Evolutionary conservation across 768 basidiomycete genomes (phyloP).

Genomic region (Tylopilus vinaceipallidus): DNA sequence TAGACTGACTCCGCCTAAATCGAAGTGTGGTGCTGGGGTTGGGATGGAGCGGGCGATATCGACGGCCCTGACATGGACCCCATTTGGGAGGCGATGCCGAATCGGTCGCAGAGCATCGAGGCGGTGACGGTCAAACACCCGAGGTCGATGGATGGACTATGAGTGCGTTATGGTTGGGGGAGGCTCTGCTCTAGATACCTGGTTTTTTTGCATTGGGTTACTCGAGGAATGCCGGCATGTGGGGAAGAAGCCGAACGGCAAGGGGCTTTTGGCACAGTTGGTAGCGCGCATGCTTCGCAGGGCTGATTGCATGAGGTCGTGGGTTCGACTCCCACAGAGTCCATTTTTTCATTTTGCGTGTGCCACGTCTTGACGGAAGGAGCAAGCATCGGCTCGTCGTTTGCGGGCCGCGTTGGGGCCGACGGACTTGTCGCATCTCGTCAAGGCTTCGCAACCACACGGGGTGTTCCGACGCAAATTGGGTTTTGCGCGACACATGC

Average conservation of each 20-base stretch:
- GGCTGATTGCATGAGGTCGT: slow-evolving; percentile 49
- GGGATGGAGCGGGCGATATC: slow-evolving; percentile 98
- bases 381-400: too few relatives aligned
- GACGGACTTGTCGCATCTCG: slow-evolving; percentile 2
- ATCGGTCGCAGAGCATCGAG: slow-evolving; percentile 53
- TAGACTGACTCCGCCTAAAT: slow-evolving; percentile 7
- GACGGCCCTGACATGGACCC: slow-evolving; percentile 98
- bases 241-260: not conserved
- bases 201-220: not conserved
- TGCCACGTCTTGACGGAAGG: too few relatives aligned
- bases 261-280: slow-evolving; percentile 56
- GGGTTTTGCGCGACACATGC: slow-evolving; percentile 45
- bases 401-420: slow-evolving; percentile 1
- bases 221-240: too few relatives aligned
- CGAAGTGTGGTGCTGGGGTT: slow-evolving; percentile 99
- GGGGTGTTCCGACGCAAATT: not conserved
- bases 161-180: slow-evolving; percentile 3
- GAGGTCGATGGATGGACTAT: slow-evolving; percentile 36
- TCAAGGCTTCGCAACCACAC: slow-evolving; percentile 1
- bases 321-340: slow-evolving; percentile 52
- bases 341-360: slow-evolving; percentile 8
- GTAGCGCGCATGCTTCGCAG: slow-evolving; percentile 63
- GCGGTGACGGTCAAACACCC: slow-evolving; percentile 74
- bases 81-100: slow-evolving; percentile 87
- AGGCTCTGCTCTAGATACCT: slow-evolving; percentile 15